Percentiles rank a stretch among this genome's conserved stretches.
Evolutionary conservation across 306 rosid species (phyloP).

Genomic region (apple (Malus domestica)): ASM211411v1 NC_041797.1:35678001-35678500

Average conservation of each 20-base stretch:
- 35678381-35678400: neutral
- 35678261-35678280: neutral
- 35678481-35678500: neutral
- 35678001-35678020: too few relatives aligned
- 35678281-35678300: neutral
- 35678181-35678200: neutral
- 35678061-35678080: too few relatives aligned
- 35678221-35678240: neutral
- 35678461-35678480: too few relatives aligned
- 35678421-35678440: neutral
- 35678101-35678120: too few relatives aligned
- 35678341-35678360: neutral
- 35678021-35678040: too few relatives aligned
- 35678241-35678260: neutral
- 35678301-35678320: neutral
- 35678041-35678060: too few relatives aligned
- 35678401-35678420: neutral
- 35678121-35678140: too few relatives aligned
- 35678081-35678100: too few relatives aligned
- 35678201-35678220: neutral
- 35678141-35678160: too few relatives aligned
- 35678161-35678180: too few relatives aligned
- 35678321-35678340: neutral
- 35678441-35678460: neutral
- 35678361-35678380: neutral